These are phyloP conservation scores for Grosmannia penicillata DNA, from an alignment of 2,329 filamentous ascomycete genomes.

Conservation along the genomic window DNA sequence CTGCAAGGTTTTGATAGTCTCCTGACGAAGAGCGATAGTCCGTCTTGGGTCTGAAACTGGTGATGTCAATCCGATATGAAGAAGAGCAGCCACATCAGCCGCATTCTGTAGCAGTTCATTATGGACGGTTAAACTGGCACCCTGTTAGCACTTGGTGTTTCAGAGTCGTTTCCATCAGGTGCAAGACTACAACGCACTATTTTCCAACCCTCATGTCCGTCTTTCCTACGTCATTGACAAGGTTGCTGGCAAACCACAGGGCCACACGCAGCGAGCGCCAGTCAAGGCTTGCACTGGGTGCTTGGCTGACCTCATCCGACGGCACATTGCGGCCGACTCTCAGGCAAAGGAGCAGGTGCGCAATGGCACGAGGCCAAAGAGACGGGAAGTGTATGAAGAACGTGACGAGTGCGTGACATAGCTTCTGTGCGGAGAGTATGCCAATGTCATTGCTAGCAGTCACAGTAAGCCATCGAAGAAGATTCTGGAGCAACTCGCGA, in stretches of 20 bases:
- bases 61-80: constrained; percentile 17
- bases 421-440: constrained; percentile 53
- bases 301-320: constrained; percentile 29
- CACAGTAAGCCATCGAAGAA: constrained; percentile 47
- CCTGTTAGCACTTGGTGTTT: too few relatives aligned
- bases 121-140: constrained; percentile 25
- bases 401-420: constrained; percentile 62
- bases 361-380: constrained; percentile 51
- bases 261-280: constrained; percentile 37
- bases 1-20: constrained; percentile 47
- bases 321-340: constrained; percentile 28
- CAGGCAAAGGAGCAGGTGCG: constrained; percentile 47
- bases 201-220: constrained; percentile 47
- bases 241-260: constrained; percentile 48
- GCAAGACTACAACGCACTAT: constrained; percentile 24
- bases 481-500: constrained; percentile 40
- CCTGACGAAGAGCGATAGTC: constrained; percentile 27
- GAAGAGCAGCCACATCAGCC: constrained; percentile 31
- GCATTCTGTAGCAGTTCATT: constrained; percentile 35
- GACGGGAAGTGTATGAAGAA: constrained; percentile 59
- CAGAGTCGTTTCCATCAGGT: constrained; percentile 1
- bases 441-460: constrained; percentile 36
- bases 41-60: neutral
- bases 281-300: constrained; percentile 27
- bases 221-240: constrained; percentile 55